Conservation (phyloP, 768 basidiomycete species). For the Obba rivulosa region DNA sequence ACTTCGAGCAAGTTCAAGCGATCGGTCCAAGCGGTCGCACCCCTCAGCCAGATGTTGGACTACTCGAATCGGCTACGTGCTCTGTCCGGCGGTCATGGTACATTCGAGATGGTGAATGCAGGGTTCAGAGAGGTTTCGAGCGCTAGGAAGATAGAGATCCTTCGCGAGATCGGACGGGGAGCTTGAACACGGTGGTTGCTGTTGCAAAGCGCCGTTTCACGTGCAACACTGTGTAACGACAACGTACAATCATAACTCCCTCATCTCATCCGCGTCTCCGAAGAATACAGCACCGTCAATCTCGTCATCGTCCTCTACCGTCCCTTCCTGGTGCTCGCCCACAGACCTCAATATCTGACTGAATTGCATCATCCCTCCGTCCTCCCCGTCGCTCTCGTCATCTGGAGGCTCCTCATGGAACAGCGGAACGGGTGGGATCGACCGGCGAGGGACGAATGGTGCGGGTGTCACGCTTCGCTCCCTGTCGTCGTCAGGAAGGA, state of each 20-base stretch:
- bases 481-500: conserved; percentile 61
- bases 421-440: conserved; percentile 37
- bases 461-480: conserved; percentile 35
- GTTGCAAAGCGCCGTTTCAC: background rate
- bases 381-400: conserved; percentile 26
- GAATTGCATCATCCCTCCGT: conserved; percentile 64
- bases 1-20: conserved; percentile 42
- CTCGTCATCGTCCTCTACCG: conserved; percentile 70
- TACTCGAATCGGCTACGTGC: conserved; percentile 76
- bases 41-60: conserved; percentile 78
- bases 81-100: conserved; percentile 75
- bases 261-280: conserved; percentile 77
- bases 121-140: conserved; percentile 69
- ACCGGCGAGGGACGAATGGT: conserved; percentile 19
- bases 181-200: too few relatives aligned
- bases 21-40: conserved; percentile 68
- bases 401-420: conserved; percentile 30
- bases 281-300: conserved; percentile 70
- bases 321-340: conserved; percentile 51
- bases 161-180: conserved; percentile 73
- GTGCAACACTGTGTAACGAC: background rate
- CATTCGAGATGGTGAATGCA: conserved; percentile 74
- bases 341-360: conserved; percentile 64
- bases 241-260: conserved; percentile 36
- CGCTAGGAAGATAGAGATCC: conserved; percentile 60